These are phyloP conservation scores for Scolecobasidium constrictum DNA, from an alignment of 2,329 filamentous ascomycete species.

Conservation along the genomic window DNA sequence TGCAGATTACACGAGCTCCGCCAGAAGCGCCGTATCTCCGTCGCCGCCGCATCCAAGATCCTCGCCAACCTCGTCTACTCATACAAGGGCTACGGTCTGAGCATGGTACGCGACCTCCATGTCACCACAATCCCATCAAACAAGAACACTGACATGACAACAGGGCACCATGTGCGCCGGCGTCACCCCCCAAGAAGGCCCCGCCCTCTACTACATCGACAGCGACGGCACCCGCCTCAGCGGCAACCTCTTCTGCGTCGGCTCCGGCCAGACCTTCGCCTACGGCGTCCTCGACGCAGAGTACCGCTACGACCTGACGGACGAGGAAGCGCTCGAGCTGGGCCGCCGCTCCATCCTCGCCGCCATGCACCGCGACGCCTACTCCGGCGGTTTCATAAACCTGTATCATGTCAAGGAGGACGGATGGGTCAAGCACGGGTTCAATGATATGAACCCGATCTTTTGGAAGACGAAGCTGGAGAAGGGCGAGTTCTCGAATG, in stretches of 20 bases:
- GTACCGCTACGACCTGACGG: slow-evolving; percentile 80
- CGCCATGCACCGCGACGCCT: slow-evolving; percentile 95
- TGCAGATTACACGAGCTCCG: slow-evolving; percentile 98
- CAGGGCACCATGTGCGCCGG: slow-evolving; percentile 94
- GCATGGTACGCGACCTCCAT: slow-evolving; percentile 50
- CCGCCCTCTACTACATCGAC: slow-evolving; percentile 98
- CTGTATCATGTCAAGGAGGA: slow-evolving; percentile 98
- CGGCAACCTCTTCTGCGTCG: slow-evolving; percentile 96
- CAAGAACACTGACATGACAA: neutral
- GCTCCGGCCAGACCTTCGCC: slow-evolving; percentile 95
- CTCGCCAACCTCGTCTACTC: slow-evolving; percentile 95
- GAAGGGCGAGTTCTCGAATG: slow-evolving; percentile 96
- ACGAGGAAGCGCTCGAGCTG: slow-evolving; percentile 82
- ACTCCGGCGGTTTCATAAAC: slow-evolving; percentile 97
- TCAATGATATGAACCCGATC: slow-evolving; percentile 95
- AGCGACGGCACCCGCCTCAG: slow-evolving; percentile 86
- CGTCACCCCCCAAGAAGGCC: slow-evolving; percentile 89
- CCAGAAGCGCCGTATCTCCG: slow-evolving; percentile 97
- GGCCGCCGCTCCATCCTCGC: slow-evolving; percentile 88
- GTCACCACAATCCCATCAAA: neutral
- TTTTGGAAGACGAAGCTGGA: slow-evolving; percentile 99
- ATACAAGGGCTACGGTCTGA: slow-evolving; percentile 98
- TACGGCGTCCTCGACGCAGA: slow-evolving; percentile 96
- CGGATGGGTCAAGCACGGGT: slow-evolving; percentile 97
- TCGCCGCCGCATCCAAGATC: slow-evolving; percentile 95